These are phyloP conservation scores for Metroxylon sagu DNA, from an alignment of 176 grass and related monocot species.

Conservation along the genomic window DNA sequence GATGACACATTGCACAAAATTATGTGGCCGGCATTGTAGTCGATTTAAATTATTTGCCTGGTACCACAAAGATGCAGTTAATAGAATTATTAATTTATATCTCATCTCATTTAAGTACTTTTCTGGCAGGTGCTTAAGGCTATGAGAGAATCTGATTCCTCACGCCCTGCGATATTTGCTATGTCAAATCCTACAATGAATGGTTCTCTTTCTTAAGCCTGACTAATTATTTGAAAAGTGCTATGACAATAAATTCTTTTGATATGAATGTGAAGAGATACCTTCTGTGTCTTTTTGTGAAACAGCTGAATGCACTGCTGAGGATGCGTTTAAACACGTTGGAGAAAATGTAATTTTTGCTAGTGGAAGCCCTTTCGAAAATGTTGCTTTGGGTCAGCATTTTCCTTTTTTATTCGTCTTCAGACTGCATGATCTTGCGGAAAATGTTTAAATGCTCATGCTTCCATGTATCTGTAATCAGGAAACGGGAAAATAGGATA, in stretches of 20 bases:
- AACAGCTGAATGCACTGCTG: constrained; percentile 89
- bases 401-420: constrained; percentile 18
- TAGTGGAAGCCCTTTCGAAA: constrained; percentile 84
- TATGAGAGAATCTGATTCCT: constrained; percentile 88
- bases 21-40: too few species aligned
- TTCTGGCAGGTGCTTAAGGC: constrained; percentile 69
- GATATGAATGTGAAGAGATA: too few species aligned
- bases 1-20: too few species aligned
- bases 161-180: constrained; percentile 79
- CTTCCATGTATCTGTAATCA: constrained; percentile 21
- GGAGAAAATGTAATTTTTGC: constrained; percentile 90
- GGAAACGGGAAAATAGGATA: constrained; percentile 58
- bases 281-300: constrained; percentile 19
- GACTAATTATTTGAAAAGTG: neutral
- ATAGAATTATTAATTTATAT: neutral
- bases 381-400: constrained; percentile 68
- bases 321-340: constrained; percentile 81
- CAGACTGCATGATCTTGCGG: neutral
- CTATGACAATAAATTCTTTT: too few species aligned
- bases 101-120: constrained; percentile 20
- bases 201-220: constrained; percentile 36
- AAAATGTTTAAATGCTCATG: constrained; percentile 10
- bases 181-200: constrained; percentile 98
- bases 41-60: neutral
- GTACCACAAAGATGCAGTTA: neutral